Conservation (phyloP, 306 rosid genomes). For the Hippophae rhamnoides region DNA sequence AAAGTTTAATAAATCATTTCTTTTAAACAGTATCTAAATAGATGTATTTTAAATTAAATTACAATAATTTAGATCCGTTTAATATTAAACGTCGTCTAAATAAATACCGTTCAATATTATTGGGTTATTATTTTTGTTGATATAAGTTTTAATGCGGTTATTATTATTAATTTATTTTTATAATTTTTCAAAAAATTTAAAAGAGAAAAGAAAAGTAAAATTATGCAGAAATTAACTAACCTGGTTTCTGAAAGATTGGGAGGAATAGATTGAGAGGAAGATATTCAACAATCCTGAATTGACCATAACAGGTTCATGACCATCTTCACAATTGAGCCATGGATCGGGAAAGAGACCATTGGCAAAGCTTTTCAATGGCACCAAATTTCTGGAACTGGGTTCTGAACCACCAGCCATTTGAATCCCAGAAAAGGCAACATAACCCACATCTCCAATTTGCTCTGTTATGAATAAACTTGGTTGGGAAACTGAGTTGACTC, state of each 20-base stretch:
- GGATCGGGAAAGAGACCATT: conserved; percentile 22
- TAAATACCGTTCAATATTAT: no score
- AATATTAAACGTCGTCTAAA: no score
- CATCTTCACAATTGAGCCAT: conserved; percentile 22
- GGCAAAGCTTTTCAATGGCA: conserved; percentile 21
- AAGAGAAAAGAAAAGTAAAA: not conserved
- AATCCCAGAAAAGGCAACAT: conserved; percentile 58
- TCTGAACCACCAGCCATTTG: conserved; percentile 11
- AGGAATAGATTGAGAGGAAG: conserved; percentile 26
- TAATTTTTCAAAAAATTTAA: no score
- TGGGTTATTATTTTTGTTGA: no score
- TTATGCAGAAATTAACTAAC: conserved; percentile 23
- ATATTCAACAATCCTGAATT: conserved; percentile 44
- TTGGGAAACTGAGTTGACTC: conserved; percentile 32
- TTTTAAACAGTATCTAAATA: no score
- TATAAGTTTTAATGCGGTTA: no score
- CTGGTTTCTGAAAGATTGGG: conserved; percentile 35
- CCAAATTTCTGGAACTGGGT: conserved; percentile 24
- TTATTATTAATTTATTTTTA: no score
- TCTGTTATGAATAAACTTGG: conserved; percentile 23
- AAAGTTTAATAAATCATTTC: no score
- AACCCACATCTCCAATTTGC: conserved; percentile 34
- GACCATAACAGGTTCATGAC: conserved; percentile 47
- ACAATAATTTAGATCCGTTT: no score
- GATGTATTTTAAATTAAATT: no score